phyloP scores from a whole-genome alignment of 441 rosid genomes.

The Populus hybrid region DNA sequence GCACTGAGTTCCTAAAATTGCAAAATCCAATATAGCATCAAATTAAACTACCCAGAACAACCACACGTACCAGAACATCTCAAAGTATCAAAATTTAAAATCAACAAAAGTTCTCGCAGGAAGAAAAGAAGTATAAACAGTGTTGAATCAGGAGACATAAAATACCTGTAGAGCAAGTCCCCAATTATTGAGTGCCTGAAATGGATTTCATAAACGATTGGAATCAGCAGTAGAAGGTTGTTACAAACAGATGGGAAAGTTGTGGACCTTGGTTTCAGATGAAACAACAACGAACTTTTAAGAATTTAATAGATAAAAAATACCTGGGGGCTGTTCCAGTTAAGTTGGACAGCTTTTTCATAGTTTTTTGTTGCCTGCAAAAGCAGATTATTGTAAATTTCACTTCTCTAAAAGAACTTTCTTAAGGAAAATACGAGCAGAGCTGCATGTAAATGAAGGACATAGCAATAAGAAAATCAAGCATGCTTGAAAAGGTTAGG shows the following conservation, averaged over 20 bases:
- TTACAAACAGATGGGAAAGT: slow-evolving; percentile 7
- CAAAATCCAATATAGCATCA: slow-evolving; percentile 2
- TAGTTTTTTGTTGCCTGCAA: slow-evolving; percentile 90
- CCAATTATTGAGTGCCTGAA: slow-evolving; percentile 98
- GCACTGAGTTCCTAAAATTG: slow-evolving; percentile 85
- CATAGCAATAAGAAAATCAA: not conserved
- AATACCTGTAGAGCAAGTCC: slow-evolving; percentile 96
- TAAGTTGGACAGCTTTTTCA: slow-evolving; percentile 93
- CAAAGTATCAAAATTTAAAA: not conserved
- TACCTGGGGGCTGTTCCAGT: slow-evolving; percentile 99
- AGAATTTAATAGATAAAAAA: not conserved
- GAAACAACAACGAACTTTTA: not conserved
- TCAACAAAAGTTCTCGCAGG: not conserved
- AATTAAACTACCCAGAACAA: slow-evolving; percentile 8
- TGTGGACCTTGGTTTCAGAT: slow-evolving; percentile 7
- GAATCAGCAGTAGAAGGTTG: slow-evolving; percentile 5
- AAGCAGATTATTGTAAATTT: slow-evolving; percentile 17
- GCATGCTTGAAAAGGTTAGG: not conserved
- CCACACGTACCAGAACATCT: not conserved
- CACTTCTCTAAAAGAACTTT: slow-evolving; percentile 2
- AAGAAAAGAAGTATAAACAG: slow-evolving; percentile 8
- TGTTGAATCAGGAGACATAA: slow-evolving; percentile 7
- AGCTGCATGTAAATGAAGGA: not conserved
- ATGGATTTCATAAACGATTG: slow-evolving; percentile 18
- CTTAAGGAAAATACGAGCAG: slow-evolving; percentile 1